Conservation (phyloP, 2,329 filamentous ascomycete genomes). For the Colletotrichum sp. region DNA sequence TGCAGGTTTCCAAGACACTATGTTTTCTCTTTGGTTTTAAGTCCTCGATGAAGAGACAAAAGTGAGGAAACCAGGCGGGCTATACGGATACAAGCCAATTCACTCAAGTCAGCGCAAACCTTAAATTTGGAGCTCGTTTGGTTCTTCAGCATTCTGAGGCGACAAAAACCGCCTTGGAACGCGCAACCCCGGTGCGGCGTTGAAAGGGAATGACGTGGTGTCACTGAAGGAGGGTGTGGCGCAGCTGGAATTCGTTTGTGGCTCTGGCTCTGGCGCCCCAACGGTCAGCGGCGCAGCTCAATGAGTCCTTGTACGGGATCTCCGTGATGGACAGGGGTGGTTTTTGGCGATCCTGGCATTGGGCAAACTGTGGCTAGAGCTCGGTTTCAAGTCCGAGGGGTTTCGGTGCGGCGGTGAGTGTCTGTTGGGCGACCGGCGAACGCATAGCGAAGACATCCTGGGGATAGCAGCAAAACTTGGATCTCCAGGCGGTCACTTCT, state of each 20-base stretch:
- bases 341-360: background rate
- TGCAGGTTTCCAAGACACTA: background rate
- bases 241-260: constrained; percentile 3
- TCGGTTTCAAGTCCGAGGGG: constrained; percentile 11
- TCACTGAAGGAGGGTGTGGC: background rate
- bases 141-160: background rate
- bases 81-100: background rate
- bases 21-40: background rate
- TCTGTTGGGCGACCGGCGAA: background rate
- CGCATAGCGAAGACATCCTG: constrained; percentile 7
- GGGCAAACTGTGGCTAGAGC: constrained; percentile 6
- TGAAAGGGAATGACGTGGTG: constrained; percentile 11
- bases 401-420: background rate
- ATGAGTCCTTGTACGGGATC: background rate
- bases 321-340: background rate
- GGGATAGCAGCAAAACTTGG: background rate
- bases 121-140: constrained; percentile 7
- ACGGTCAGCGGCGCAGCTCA: background rate
- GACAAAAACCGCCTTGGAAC: constrained; percentile 2
- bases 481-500: background rate
- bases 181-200: constrained; percentile 6
- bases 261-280: background rate
- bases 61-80: background rate
- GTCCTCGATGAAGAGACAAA: background rate
- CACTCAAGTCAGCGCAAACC: background rate